Base-by-base conservation (phyloP, 2,329 filamentous ascomycete species). In the Penicillium sp. region DNA sequence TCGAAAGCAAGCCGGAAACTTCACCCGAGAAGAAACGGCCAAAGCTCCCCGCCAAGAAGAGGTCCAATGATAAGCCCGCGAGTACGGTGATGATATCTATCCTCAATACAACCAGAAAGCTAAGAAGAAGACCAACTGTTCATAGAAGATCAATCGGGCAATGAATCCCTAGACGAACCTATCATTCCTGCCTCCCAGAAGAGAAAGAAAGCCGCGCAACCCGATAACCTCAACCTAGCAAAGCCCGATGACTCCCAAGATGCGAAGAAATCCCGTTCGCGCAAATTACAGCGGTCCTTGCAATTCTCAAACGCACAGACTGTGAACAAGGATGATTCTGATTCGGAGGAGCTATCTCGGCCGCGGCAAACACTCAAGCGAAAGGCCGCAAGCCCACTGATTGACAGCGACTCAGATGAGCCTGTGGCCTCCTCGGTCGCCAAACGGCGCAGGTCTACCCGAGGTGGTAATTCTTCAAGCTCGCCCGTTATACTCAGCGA, bases 361-460 rank as follows among this genome's bases (percentile, higher is more conserved):
- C 61, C 69, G 29, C 61, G 61, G 50, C 64, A 63, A 50, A 70
- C 70, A 55, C 52, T 71, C 26, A 69, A 70, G 57, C 59, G 68
- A n/a, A 60, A 61, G n/a, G 63, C 65, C 11, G 53, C 56, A 22
- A 64, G 56, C 39, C 55, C 64, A n/a, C 62, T 65, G 2, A 62
- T 71, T 20, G 50, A 70, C n/a, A 55, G 53, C 16, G 63, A 66
- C 4, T 69, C 70, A 1, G 62, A 69, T 31, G 66, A 68, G 20
- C 58, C 66, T 16, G 50, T 69, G 16, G 26, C 58, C 18, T 62
- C 64, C 18, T 67, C 69, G 16, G 65, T 61, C 0, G 44, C 52
- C 18, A 72, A 66, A 46, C 62, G 63, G 44, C 57, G 58, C 37
- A 65, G 43, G 32, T 51, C 38, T 34, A 26, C 38, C 13, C 31